A percentile compares a stretch with the other conserved stretches of the same genome.
Conservation (phyloP, 2,329 filamentous ascomycete species). For the Epichloe hybrida region DNA sequence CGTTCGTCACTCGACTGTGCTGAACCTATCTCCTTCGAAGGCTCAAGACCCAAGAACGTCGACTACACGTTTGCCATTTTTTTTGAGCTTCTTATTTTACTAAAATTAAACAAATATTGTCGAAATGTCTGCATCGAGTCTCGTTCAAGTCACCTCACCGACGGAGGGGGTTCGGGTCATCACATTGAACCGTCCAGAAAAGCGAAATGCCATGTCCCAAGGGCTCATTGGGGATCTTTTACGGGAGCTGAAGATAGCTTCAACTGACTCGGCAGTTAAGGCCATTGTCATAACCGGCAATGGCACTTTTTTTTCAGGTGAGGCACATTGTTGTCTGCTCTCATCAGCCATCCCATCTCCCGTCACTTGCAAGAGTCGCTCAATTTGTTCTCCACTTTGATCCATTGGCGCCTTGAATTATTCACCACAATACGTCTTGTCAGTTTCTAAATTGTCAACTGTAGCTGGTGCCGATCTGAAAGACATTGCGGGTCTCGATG, state of each 20-base stretch:
- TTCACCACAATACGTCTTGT: not conserved
- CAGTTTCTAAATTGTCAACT: not conserved
- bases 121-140: constrained; percentile 8
- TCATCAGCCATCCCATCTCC: not conserved
- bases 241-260: constrained; percentile 12
- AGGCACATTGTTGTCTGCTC: constrained; percentile 1
- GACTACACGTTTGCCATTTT: not conserved
- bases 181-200: constrained; percentile 38
- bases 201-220: constrained; percentile 45
- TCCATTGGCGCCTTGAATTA: constrained; percentile 1
- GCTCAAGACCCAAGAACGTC: too few relatives aligned
- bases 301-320: constrained; percentile 13
- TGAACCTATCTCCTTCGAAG: not conserved
- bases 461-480: constrained; percentile 23
- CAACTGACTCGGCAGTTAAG: constrained; percentile 13
- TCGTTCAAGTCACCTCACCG: constrained; percentile 10
- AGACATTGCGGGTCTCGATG: constrained; percentile 22
- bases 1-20: not conserved
- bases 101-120: not conserved
- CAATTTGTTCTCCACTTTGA: not conserved
- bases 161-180: constrained; percentile 30
- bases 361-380: not conserved
- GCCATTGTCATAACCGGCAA: constrained; percentile 25
- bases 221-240: constrained; percentile 34
- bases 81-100: not conserved